Evolutionary conservation across 345 rosid species (phyloP), one percentile per base, ranked within the genome.

Genomic region (Populus euphratica): DNA sequence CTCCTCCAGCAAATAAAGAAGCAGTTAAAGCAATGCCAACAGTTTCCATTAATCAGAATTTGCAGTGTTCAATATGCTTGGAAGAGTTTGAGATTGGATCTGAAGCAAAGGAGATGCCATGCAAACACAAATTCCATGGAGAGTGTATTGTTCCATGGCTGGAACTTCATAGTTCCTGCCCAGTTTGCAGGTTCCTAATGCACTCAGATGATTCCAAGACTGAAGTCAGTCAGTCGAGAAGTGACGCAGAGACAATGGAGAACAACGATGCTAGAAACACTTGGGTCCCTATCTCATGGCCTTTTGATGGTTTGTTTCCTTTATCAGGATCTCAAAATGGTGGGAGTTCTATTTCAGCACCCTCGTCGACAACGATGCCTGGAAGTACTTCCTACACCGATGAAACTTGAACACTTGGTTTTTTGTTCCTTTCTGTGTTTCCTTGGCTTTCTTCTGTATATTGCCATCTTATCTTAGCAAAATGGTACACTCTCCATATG

Each of bases 51-150:
- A 76, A 75, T 2, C 80, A 85, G 49, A 77, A 29, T 36, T 52
- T 73, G 62, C 85, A 85, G 35, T 90, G 94, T 81, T 76, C 90
- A 2, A 72, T 89, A 2, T 87, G 92, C 41, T 64, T 90, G 81
- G 91, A 90, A 71, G 92, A 87, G 39, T 86, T 93, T 59, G 85
- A 82, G 41, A 77, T 86, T 59, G 98, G 92, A 74, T 75, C 70
- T 69, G 86, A 86, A 76, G 98, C 90, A 13, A 89, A 85, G 80
- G 87, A 87, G 78, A 89, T 87, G 86, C 89, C 90, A 3, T 91
- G 90, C 72, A 88, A 86, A 72, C 93, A 91, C 68, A 87, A 86
- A 73, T 91, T 89, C 75, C 93, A 91, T 73, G n/a, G 29, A 27
- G 78, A 10, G 6, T 91, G 95, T 39, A 86, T 91, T 74, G 36